phyloP scores from a whole-genome alignment of 768 basidiomycete genomes.

The Trametes maxima region DNA sequence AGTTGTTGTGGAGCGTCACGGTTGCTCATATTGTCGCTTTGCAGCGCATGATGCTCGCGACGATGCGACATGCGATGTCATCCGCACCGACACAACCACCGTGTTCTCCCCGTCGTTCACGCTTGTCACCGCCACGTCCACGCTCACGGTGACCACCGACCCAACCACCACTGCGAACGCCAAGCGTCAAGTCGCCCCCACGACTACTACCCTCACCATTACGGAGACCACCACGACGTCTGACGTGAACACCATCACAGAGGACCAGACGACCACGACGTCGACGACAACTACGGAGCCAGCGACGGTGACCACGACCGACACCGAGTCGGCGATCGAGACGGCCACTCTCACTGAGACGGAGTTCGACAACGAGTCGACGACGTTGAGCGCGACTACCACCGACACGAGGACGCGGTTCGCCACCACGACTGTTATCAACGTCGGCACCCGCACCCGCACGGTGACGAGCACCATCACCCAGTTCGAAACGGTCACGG shows the following conservation, averaged over 20 bases:
- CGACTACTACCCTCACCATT: background rate
- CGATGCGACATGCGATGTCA: background rate
- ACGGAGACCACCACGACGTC: background rate
- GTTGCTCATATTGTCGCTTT: background rate
- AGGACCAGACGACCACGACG: background rate
- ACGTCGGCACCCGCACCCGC: conserved; percentile 8
- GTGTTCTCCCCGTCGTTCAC: background rate
- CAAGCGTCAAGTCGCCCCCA: background rate
- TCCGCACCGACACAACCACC: background rate
- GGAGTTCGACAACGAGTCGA: background rate
- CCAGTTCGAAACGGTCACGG: background rate
- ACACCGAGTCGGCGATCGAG: background rate
- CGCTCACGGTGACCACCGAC: background rate
- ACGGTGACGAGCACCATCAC: conserved; percentile 6
- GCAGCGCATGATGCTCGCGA: background rate
- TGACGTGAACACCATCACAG: background rate
- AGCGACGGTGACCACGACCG: background rate
- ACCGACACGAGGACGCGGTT: background rate
- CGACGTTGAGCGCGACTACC: background rate
- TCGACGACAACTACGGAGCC: background rate
- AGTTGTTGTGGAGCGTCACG: background rate
- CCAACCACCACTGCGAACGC: background rate
- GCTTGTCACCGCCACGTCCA: background rate
- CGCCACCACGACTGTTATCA: conserved; percentile 1
- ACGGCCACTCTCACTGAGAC: conserved; percentile 1